Evolutionary conservation across 1,284 basidiomycete species (phyloP).

Genomic region (Anthracocystis setariae): DNA sequence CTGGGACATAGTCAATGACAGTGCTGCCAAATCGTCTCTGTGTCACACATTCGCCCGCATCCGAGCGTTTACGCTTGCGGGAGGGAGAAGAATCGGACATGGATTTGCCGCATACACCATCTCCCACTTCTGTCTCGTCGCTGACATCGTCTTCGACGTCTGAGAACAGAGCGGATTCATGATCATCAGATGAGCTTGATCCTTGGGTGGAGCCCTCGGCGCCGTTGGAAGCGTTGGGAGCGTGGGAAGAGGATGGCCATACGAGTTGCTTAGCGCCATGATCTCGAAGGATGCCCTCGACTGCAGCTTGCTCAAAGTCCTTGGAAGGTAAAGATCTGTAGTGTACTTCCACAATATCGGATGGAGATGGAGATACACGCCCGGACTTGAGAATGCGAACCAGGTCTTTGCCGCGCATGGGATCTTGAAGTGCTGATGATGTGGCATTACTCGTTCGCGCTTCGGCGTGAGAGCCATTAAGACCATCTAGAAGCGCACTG

Average conservation of each 20-base stretch:
- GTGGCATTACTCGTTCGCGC: constrained; percentile 6
- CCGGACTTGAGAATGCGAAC: constrained; percentile 28
- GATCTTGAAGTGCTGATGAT: constrained; percentile 27
- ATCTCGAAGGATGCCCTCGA: constrained; percentile 29
- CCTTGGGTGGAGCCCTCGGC: constrained; percentile 19
- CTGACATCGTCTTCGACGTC: constrained; percentile 24
- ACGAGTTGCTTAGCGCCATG: constrained; percentile 22
- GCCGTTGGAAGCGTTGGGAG: constrained; percentile 1
- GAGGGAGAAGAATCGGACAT: background rate
- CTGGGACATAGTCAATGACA: constrained; percentile 42
- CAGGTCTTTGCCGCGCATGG: constrained; percentile 45
- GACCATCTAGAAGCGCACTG: constrained; percentile 8
- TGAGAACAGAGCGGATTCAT: constrained; percentile 19
- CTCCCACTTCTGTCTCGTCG: constrained; percentile 1
- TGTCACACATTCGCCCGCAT: background rate
- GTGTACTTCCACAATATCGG: constrained; percentile 23
- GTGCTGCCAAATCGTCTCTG: constrained; percentile 24
- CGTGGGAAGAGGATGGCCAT: constrained; percentile 15
- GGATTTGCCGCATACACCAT: background rate
- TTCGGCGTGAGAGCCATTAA: constrained; percentile 14
- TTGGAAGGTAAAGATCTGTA: constrained; percentile 16
- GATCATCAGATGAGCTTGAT: constrained; percentile 21
- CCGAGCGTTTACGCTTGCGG: constrained; percentile 14
- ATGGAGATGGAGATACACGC: constrained; percentile 17
- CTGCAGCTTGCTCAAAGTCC: constrained; percentile 24